Evolutionary conservation across 495 filamentous ascomycete species (phyloP), one percentile per base, ranked within the genome.

Genomic region (Trichoderma parareesei): DNA sequence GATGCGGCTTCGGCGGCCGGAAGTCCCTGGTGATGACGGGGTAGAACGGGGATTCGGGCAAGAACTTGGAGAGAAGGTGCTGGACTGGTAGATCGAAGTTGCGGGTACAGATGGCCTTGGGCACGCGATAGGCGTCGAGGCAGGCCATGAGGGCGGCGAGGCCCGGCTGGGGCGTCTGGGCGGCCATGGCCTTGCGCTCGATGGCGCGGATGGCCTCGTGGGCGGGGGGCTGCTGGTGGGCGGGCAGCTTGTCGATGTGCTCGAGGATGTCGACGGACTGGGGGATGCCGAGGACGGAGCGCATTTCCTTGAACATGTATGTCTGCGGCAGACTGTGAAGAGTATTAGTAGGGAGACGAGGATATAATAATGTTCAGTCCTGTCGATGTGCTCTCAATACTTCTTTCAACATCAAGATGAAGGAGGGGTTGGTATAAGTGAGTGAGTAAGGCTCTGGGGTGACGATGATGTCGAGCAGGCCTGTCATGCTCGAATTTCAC

Each of bases 241-340:
- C 79, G 1, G 91, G 87, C 6, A 96, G 89, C 2, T 78, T 73
- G 75, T 89, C 87, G 73, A 96, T 86, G 77, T 97, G 89, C 66
- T 91, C 87, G 64, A 98, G 87, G 75, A 98, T 97, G 76, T 98
- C 93, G 67, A 78, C 73, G 42, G 77, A 68, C 70, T 86, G 87
- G 66, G 84, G 72, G 67, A 97, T 96, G 60, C 77, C 77, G n/a
- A 82, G 73, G 37, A 72, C 80, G 33, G 77, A 76, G 79, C 92
- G 88, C 91, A 97, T 96, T 67, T 90, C 78, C 1, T 72, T 67
- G 81, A 97, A 97, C 94, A 98, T 97, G 81, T 95, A 91, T 69
- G 88, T 92, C 79, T 97, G 94, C 0, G 93, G 94, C 57, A 90
- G 78, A 72, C 93, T 93, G 67, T 53, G 18, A 57, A 35, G 9